Evolutionary conservation across 169 alveolate genomes (phyloP), one percentile per base, ranked within the genome.

Genomic region (Plasmodium vivax): DNA sequence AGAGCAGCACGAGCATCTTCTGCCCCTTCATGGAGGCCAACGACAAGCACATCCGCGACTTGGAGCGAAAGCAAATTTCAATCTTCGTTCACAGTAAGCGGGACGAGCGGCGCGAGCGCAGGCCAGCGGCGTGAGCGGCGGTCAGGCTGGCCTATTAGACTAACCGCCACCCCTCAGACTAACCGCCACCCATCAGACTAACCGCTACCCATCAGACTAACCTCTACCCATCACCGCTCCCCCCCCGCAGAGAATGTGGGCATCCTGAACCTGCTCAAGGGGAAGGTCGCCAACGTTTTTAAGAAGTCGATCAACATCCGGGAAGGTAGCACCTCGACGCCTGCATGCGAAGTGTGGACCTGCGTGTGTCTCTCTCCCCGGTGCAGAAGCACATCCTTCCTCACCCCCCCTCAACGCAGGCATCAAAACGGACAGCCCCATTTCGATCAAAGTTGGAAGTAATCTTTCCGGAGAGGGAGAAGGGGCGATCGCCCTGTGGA

Each of bases 11-110:
- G 14, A 85, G 77, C 27, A 56, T 85, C 12, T n/a, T 85, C 10
- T 85, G 93, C 54, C 93, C 93, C 14, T 85, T 85, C 41, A 85
- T 85, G 93, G 87, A 85, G 54, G 93, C 71, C 34, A 85, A 74
- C 62, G 93, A 85, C 54, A 85, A 85, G 27, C 41, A 73, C 2
- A 85, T 85, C 12, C 51, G 84, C 8, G 93, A 85, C 16, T 56
- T 85, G 38, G 93, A 85, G 19, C 54, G 93, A 23, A 75, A 30
- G 2, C 93, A 85, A 74, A 85, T 85, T 38, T 30, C 81, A 4
- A 36, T 27, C 72, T 85, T 51, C 32, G 87, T 85, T 9, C 77
- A 32, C 30, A 85, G 93, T 85, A 85, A 85, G 47, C 8, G 36
- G n/a, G n/a, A n/a, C n/a, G n/a, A n/a, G n/a, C n/a, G n/a, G n/a